Evolutionary conservation across 164 flowering plant genomes (phyloP).

Genomic region (Sedum album): DNA sequence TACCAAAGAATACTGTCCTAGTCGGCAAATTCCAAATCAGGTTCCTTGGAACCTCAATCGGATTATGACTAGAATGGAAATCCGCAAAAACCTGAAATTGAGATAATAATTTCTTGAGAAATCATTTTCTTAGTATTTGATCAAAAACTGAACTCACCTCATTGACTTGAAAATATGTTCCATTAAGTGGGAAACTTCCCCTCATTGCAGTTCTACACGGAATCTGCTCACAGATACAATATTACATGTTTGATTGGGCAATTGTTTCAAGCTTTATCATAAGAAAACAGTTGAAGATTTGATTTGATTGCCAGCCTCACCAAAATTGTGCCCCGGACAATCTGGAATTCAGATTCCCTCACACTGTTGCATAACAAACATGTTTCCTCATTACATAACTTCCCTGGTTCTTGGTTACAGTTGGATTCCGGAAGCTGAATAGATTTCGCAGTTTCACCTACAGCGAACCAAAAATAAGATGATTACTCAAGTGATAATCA

Average conservation of each 20-base stretch:
- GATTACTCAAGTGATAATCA: neutral
- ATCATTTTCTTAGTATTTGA: neutral
- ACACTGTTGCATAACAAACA: slow-evolving; percentile 58
- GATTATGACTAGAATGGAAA: slow-evolving; percentile 32
- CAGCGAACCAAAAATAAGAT: neutral
- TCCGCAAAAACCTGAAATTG: slow-evolving; percentile 40
- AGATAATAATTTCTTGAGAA: neutral
- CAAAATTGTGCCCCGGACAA: slow-evolving; percentile 53
- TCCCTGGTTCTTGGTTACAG: slow-evolving; percentile 28
- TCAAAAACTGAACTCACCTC: slow-evolving; percentile 9
- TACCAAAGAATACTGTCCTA: slow-evolving; percentile 38
- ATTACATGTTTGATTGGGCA: neutral
- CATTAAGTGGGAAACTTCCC: slow-evolving; percentile 12
- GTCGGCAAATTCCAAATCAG: slow-evolving; percentile 40
- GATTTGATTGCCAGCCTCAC: slow-evolving; percentile 20
- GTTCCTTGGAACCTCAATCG: slow-evolving; percentile 42
- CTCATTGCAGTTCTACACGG: slow-evolving; percentile 12
- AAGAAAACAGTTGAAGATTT: neutral
- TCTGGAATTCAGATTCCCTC: slow-evolving; percentile 37
- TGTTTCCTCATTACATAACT: slow-evolving; percentile 29
- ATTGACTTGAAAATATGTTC: slow-evolving; percentile 12
- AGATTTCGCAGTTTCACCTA: slow-evolving; percentile 78
- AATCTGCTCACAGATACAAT: slow-evolving; percentile 3
- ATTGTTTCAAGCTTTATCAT: too few relatives aligned
- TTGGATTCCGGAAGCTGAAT: slow-evolving; percentile 43